Evolutionary conservation across 805 yeast species (phyloP).

Genomic region (Yamadazyma paraphyllophila): DNA sequence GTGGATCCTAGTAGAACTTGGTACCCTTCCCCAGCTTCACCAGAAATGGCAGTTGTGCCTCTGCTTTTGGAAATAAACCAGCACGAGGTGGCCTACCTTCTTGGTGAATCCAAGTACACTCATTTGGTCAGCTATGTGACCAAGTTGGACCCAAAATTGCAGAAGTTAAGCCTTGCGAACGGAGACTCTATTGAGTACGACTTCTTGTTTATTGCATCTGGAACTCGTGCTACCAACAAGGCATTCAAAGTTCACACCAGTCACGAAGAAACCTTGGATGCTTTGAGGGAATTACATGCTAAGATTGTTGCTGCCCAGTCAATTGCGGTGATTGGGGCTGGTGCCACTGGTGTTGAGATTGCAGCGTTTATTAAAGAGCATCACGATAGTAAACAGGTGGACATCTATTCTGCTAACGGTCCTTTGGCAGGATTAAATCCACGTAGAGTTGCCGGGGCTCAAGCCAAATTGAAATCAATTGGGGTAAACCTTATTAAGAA

Average conservation of each 20-base stretch:
- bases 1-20: background rate
- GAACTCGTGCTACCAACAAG: constrained; percentile 21
- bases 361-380: constrained; percentile 34
- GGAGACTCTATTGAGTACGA: constrained; percentile 22
- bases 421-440: constrained; percentile 17
- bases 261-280: constrained; percentile 17
- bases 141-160: constrained; percentile 23
- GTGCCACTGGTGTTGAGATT: constrained; percentile 39
- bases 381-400: constrained; percentile 18
- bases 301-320: constrained; percentile 20
- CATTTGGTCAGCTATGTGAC: constrained; percentile 25
- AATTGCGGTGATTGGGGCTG: constrained; percentile 40
- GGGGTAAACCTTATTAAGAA: constrained; percentile 25
- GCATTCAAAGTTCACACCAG: constrained; percentile 26
- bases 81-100: no score
- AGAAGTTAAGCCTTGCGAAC: constrained; percentile 14
- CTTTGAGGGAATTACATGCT: constrained; percentile 12
- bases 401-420: constrained; percentile 25
- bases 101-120: background rate
- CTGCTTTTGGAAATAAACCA: no score
- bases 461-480: constrained; percentile 15
- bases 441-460: constrained; percentile 12
- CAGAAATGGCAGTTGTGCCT: background rate
- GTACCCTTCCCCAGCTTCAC: background rate
- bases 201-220: constrained; percentile 36